Evolutionary conservation across 108 stramenopile genomes (phyloP), one percentile per base, ranked within the genome.

Genomic region (Tribonema minus): DNA sequence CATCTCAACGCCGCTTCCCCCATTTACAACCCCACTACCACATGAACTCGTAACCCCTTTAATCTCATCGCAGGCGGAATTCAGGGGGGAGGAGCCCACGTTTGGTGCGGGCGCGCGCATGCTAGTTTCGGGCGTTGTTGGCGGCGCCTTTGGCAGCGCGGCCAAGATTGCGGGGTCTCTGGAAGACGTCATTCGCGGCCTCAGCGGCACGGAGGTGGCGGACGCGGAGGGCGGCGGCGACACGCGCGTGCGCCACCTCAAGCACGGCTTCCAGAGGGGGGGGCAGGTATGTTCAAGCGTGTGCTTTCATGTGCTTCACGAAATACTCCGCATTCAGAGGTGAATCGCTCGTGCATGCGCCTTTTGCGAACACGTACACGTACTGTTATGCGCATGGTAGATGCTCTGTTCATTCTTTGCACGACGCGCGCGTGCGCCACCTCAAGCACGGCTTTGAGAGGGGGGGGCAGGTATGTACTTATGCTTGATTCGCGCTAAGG

Each of bases 61-160:
- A n/a, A n/a, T n/a, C n/a, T n/a, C n/a, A n/a, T n/a, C n/a, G n/a
- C n/a, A 81, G 75, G 79, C 81, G 5, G 81, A 82, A 64, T 73
- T 82, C 32, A 80, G 70, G 20, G 77, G 81, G 25, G 81, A 80
- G 34, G 78, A 79, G 29, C 37, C 72, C 37, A 82, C 77, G 9
- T 73, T 37, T n/a, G 81, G 81, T 0, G 81, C 69, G 61, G 81
- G 81, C 4, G 72, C 75, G 2, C 80, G 80, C 31, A 37, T 76
- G 15, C 78, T 82, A 63, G 79, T 76, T 6, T 73, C 80, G 67
- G 81, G 74, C 5, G 78, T 82, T 23, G 78, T 82, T 9, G 81
- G 81, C 27, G 80, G 81, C 71, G 70, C 81, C n/a, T 82, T 82
- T 35, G 70, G 77, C 29, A 82, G 81, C 66, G 81, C 78, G 5